Evolutionary conservation across 148 eudicot species (phyloP), one percentile per base, ranked within the genome.

Genomic region (Rhododendron ferrugineum): DNA sequence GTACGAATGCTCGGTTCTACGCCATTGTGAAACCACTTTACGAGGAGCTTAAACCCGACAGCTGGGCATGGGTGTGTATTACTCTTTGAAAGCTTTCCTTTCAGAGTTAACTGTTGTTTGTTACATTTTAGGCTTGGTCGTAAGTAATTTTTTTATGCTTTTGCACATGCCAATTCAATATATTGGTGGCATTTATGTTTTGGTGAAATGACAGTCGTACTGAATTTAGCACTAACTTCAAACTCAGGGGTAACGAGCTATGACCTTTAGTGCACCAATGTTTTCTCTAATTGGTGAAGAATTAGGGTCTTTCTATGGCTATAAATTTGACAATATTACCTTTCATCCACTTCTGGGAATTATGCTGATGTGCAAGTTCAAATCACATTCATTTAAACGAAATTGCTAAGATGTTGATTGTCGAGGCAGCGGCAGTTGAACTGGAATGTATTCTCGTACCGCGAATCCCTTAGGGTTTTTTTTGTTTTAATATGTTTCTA

Each of bases 1-100:
- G 98, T 81, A 95, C 99, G 70, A 97, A 92, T 93, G 95, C 98
- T 62, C 93, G 98, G 42, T 97, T 97, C 84, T 94, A 94, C 82
- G 98, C 98, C 5, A 91, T 94, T 81, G 93, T 97, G 79, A 97
- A 94, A 80, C 99, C 98, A 1, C 76, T 97, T 83, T 86, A 89
- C 62, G 92, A 92, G 70, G 98, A 93, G 82, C 32, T 91, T 15
- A 90, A 85, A 84, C 91, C 96, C 5, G 92, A 89, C 15, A 88
- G 92, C 85, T 95, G 98, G 98, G 93, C 93, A 64, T 94, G 98
- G 99, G 98, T 97, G 88, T 58, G 93, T 88, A 34, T 80, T n/a
- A 80, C 80, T 56, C 78, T 49, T 87, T n/a, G 11, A 60, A 60
- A 60, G 23, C 26, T 60, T 60, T 23, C 68, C 26, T 60, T 42